These are phyloP conservation scores for Solanum phureja DNA, from an alignment of 257 asterid species.

Conservation along the genomic window DNA sequence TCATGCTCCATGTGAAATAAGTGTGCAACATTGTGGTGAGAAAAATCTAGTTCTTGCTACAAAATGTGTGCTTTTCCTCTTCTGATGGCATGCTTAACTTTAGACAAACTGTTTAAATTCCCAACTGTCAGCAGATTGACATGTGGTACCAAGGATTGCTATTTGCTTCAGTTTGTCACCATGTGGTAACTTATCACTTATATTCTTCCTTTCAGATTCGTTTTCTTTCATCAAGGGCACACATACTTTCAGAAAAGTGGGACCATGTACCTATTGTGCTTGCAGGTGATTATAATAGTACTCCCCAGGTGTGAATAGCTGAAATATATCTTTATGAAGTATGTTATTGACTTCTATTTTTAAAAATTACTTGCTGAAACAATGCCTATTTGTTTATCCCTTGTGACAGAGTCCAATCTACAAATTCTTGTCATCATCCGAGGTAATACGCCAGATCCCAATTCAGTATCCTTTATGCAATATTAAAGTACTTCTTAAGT, in stretches of 20 bases:
- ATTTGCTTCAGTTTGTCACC: background rate
- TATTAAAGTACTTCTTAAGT: background rate
- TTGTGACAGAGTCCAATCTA: slow-evolving; percentile 27
- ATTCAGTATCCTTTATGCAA: background rate
- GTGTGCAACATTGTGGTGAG: background rate
- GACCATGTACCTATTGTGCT: slow-evolving; percentile 23
- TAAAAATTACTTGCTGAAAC: background rate
- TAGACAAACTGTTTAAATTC: background rate
- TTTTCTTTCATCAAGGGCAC: slow-evolving; percentile 20
- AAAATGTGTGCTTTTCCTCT: background rate
- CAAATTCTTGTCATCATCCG: slow-evolving; percentile 20
- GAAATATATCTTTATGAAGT: background rate
- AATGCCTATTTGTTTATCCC: background rate
- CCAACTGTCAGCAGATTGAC: background rate
- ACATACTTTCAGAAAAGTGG: slow-evolving; percentile 27
- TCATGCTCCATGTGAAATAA: background rate
- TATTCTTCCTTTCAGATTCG: slow-evolving; percentile 14
- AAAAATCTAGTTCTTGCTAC: background rate
- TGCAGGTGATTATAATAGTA: slow-evolving; percentile 33
- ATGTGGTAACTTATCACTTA: background rate
- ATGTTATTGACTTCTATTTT: background rate
- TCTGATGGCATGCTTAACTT: background rate
- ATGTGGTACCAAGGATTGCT: background rate
- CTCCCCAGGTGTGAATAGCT: slow-evolving; percentile 16
- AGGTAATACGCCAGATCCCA: slow-evolving; percentile 5